Evolutionary conservation across 176 grass and related monocot genomes (phyloP).

Genomic region (Oryza glaberrima): DNA sequence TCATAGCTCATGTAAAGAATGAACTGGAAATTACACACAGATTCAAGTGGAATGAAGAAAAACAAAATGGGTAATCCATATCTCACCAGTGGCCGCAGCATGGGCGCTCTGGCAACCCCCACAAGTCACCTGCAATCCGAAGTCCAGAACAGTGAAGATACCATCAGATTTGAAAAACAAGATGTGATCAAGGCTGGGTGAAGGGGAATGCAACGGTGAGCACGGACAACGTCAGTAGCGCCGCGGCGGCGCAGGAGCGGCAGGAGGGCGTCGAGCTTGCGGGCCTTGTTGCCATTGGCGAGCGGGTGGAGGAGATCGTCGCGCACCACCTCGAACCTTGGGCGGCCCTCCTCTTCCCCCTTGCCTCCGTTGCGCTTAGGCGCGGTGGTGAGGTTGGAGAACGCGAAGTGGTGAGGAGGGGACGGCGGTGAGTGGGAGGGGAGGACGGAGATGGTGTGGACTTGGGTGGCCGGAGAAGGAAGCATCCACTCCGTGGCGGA

Average conservation of each 20-base stretch:
- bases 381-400: slow-evolving; percentile 53
- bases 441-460: slow-evolving; percentile 65
- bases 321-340: slow-evolving; percentile 62
- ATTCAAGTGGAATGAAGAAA: background rate
- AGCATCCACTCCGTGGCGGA: slow-evolving; percentile 70
- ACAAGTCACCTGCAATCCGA: slow-evolving; percentile 65
- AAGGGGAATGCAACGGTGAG: slow-evolving; percentile 1
- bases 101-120: slow-evolving; percentile 92
- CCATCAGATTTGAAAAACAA: background rate
- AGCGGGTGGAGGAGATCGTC: slow-evolving; percentile 93
- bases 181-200: background rate
- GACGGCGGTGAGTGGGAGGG: slow-evolving; percentile 21
- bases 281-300: slow-evolving; percentile 90
- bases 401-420: slow-evolving; percentile 34
- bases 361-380: slow-evolving; percentile 11
- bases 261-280: slow-evolving; percentile 86
- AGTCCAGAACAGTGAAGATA: background rate
- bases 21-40: slow-evolving; percentile 12
- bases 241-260: slow-evolving; percentile 56
- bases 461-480: slow-evolving; percentile 57
- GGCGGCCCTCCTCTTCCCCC: background rate
- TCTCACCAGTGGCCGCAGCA: slow-evolving; percentile 79
- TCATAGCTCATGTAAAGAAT: background rate
- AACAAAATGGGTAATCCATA: slow-evolving; percentile 1
- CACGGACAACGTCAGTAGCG: slow-evolving; percentile 55